These are phyloP conservation scores for Zymoseptoria pseudotritici DNA, from an alignment of 2,329 filamentous ascomycete species.

Conservation along the genomic window DNA sequence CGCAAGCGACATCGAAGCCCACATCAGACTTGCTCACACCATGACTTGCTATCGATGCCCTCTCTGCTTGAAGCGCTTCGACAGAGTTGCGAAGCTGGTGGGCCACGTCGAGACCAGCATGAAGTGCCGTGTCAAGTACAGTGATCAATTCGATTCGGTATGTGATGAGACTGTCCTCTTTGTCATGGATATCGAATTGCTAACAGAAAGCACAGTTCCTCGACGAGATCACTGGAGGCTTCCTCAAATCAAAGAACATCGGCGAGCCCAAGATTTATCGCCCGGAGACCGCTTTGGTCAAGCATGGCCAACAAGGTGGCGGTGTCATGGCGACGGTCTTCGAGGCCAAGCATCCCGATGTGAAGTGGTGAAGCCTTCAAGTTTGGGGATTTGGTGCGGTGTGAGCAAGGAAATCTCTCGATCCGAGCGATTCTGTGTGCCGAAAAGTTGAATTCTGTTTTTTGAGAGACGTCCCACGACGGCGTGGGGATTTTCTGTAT, in stretches of 20 bases:
- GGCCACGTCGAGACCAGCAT: conserved; percentile 36
- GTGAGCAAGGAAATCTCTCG: not conserved
- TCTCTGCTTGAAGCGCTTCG: conserved; percentile 35
- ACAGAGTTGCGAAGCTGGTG: conserved; percentile 31
- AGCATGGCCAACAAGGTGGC: conserved; percentile 3
- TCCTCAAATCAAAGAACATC: conserved; percentile 20
- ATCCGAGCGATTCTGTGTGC: too few relatives aligned
- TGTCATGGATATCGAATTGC: not conserved
- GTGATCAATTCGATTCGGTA: conserved; percentile 29
- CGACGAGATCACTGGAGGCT: conserved; percentile 38
- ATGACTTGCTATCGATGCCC: conserved; percentile 34
- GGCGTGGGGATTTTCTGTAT: too few relatives aligned
- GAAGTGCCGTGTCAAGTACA: conserved; percentile 30
- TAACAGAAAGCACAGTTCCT: conserved; percentile 21
- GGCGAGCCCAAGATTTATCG: conserved; percentile 15
- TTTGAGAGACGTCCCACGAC: not conserved
- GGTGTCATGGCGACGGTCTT: conserved; percentile 11
- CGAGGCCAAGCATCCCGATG: conserved; percentile 1
- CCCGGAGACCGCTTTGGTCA: conserved; percentile 5
- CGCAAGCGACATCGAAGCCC: conserved; percentile 13
- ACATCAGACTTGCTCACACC: conserved; percentile 32
- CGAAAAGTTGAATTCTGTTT: not conserved
- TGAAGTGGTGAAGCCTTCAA: not conserved
- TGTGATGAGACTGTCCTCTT: not conserved
- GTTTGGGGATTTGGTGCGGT: not conserved